Percentiles rank a stretch among this genome's conserved stretches.
phyloP scores from a whole-genome alignment of 495 filamentous ascomycete species.

The Daldinia concentrica region DNA sequence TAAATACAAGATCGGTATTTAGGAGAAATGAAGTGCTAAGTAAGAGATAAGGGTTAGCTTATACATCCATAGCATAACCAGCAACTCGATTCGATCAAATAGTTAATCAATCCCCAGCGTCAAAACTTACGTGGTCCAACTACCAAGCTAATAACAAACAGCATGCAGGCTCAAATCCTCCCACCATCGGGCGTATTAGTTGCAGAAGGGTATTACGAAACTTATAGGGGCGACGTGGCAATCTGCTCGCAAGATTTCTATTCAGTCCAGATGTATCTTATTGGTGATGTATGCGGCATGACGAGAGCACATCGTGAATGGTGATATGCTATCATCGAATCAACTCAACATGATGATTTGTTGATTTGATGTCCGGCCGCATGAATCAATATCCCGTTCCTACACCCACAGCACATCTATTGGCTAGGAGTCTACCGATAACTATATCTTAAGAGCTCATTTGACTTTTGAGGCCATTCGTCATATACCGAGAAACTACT shows the following conservation, averaged over 20 bases:
- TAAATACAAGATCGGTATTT: too few relatives aligned
- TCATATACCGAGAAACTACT: neutral
- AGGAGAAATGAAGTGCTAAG: too few relatives aligned
- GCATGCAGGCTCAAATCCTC: neutral
- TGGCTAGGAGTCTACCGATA: neutral
- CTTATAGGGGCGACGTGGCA: neutral
- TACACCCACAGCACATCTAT: neutral
- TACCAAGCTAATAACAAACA: neutral
- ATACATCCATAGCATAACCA: too few relatives aligned
- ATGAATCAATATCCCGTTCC: neutral
- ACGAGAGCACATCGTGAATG: neutral
- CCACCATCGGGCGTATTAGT: neutral
- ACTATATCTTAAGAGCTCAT: too few relatives aligned
- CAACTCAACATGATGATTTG: neutral
- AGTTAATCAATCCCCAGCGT: neutral
- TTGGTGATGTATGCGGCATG: neutral
- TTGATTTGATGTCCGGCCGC: neutral
- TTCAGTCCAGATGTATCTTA: neutral
- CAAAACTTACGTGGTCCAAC: neutral
- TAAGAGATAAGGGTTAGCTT: too few relatives aligned
- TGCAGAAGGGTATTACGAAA: neutral
- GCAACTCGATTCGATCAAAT: too few relatives aligned
- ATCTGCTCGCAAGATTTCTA: neutral
- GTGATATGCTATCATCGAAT: neutral
- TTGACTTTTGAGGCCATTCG: neutral